A percentile compares a stretch with the other conserved stretches of the same genome.
Conservation (phyloP, 805 yeast species). For the Kuraishia borneana region DNA sequence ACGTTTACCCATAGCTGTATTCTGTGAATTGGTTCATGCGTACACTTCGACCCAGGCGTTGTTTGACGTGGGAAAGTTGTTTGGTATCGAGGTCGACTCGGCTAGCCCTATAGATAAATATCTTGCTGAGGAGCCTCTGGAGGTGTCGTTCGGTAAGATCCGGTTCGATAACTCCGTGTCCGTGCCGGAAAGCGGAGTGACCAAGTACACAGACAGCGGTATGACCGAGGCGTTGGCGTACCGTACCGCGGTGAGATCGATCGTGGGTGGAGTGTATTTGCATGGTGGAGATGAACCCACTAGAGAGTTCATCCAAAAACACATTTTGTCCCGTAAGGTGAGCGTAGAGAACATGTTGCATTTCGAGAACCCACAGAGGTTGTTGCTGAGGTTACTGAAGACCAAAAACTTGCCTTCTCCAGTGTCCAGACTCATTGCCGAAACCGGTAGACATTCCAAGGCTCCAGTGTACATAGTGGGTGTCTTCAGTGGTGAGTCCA, state of each 20-base stretch:
- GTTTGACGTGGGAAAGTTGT: slow-evolving; percentile 52
- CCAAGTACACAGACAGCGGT: slow-evolving; percentile 29
- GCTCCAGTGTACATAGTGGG: slow-evolving; percentile 88
- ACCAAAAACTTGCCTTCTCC: slow-evolving; percentile 69
- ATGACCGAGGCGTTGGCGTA: slow-evolving; percentile 26
- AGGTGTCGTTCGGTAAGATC: slow-evolving; percentile 59
- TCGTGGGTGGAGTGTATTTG: slow-evolving; percentile 74
- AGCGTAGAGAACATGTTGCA: slow-evolving; percentile 65
- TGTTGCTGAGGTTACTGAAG: slow-evolving; percentile 64
- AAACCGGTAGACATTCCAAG: slow-evolving; percentile 80
- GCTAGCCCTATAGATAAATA: slow-evolving; percentile 53
- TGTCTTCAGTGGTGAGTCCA: slow-evolving; percentile 71
- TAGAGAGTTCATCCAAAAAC: slow-evolving; percentile 57
- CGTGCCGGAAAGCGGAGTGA: slow-evolving; percentile 39
- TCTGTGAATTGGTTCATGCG: slow-evolving; percentile 66
- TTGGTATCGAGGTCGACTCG: slow-evolving; percentile 85
- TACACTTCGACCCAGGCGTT: slow-evolving; percentile 61
- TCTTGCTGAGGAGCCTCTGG: slow-evolving; percentile 57
- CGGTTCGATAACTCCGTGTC: slow-evolving; percentile 27
- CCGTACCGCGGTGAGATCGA: slow-evolving; percentile 69
- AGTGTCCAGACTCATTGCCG: slow-evolving; percentile 74
- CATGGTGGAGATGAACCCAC: slow-evolving; percentile 58
- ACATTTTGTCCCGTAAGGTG: slow-evolving; percentile 73
- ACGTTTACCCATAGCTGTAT: slow-evolving; percentile 73
- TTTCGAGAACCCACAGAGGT: slow-evolving; percentile 79